phyloP scores from a whole-genome alignment of 805 yeast genomes.

The Candida tallmaniae region DNA sequence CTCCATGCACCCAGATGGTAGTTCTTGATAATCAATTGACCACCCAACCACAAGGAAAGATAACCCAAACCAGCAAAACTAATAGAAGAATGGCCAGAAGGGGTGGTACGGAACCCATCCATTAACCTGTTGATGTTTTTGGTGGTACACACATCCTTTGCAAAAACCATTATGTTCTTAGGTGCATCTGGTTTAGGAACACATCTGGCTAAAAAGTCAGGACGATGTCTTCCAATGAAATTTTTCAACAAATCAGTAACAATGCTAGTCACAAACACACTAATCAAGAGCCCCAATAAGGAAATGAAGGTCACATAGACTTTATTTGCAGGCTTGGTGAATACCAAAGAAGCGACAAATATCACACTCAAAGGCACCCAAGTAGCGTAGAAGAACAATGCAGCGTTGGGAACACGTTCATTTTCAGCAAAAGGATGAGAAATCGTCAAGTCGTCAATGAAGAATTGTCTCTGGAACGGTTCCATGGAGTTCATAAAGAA shows the following conservation, averaged over 20 bases:
- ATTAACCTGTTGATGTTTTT: conserved; percentile 36
- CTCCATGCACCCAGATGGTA: conserved; percentile 61
- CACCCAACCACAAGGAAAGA: conserved; percentile 59
- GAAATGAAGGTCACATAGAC: conserved; percentile 60
- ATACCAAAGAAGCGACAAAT: conserved; percentile 26
- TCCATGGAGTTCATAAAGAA: conserved; percentile 18
- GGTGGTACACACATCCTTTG: conserved; percentile 64
- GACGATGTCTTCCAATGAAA: conserved; percentile 86
- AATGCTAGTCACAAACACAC: conserved; percentile 56
- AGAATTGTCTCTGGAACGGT: conserved; percentile 80
- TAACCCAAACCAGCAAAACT: conserved; percentile 67
- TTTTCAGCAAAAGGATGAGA: conserved; percentile 75
- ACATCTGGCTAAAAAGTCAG: conserved; percentile 88
- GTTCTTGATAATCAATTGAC: conserved; percentile 50
- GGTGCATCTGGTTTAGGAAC: conserved; percentile 61
- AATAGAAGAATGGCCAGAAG: conserved; percentile 75
- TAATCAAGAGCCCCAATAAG: conserved; percentile 57
- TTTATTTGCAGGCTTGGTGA: conserved; percentile 50
- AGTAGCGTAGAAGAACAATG: conserved; percentile 51
- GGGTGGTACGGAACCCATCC: conserved; percentile 81
- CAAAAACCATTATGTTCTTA: conserved; percentile 46
- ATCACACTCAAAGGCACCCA: conserved; percentile 47
- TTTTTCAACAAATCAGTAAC: conserved; percentile 74
- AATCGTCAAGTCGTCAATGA: conserved; percentile 67
- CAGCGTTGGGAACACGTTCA: conserved; percentile 63